These are phyloP conservation scores for Candida sojae DNA, from an alignment of 1,139 yeast species.

Conservation along the genomic window DNA sequence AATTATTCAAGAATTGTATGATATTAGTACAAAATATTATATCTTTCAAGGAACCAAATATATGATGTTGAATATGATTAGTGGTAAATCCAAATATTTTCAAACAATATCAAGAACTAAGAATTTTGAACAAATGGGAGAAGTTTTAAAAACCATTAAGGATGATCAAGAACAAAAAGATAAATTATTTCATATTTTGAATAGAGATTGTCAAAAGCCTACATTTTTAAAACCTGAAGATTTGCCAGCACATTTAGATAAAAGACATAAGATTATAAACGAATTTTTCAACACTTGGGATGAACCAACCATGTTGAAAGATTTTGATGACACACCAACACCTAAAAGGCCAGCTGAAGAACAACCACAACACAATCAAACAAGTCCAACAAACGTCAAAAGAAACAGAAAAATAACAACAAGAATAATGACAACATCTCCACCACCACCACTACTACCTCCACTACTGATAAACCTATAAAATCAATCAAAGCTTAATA, in stretches of 20 bases:
- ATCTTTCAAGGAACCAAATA: constrained; percentile 73
- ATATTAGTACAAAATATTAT: constrained; percentile 64
- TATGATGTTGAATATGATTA: constrained; percentile 73
- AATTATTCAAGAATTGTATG: constrained; percentile 40
- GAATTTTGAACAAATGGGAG: constrained; percentile 51
- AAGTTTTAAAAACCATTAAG: constrained; percentile 27
- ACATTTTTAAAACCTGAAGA: constrained; percentile 22
- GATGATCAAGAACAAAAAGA: constrained; percentile 24
- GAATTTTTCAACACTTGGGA: constrained; percentile 12
- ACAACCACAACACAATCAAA: constrained; percentile 5
- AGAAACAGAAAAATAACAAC: constrained; percentile 1
- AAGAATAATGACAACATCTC: not conserved
- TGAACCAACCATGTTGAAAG: constrained; percentile 13
- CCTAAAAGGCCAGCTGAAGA: constrained; percentile 7
- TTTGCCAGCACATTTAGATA: constrained; percentile 16
- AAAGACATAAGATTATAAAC: constrained; percentile 6
- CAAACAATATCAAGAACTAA: constrained; percentile 59
- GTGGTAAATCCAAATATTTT: constrained; percentile 71
- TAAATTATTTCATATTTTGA: constrained; percentile 27
- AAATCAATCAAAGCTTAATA: constrained; percentile 2
- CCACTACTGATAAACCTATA: not conserved
- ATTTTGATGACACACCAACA: constrained; percentile 11
- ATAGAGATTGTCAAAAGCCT: constrained; percentile 37
- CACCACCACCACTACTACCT: not conserved
- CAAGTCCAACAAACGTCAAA: constrained; percentile 2